phyloP scores from a whole-genome alignment of 1,284 basidiomycete species.

The Rugosomyces carneus region DNA sequence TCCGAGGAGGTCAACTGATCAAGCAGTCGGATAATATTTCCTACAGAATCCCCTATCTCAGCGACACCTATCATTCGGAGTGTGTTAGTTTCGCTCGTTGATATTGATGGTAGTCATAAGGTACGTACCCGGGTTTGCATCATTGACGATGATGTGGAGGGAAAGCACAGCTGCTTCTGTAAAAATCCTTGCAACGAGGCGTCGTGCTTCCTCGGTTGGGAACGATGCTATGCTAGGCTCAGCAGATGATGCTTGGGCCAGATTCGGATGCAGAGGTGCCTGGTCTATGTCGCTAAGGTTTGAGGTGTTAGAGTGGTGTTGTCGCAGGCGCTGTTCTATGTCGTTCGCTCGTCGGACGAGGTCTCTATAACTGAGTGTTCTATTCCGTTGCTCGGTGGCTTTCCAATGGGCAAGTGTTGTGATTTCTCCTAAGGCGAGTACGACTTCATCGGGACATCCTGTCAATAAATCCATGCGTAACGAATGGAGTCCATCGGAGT shows the following conservation, averaged over 20 bases:
- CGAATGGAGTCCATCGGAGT: slow-evolving; percentile 22
- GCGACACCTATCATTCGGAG: slow-evolving; percentile 50
- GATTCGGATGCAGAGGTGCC: slow-evolving; percentile 33
- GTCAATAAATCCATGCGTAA: slow-evolving; percentile 60
- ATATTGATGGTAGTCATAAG: slow-evolving; percentile 7
- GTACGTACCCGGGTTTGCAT: slow-evolving; percentile 55
- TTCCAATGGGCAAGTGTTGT: slow-evolving; percentile 77
- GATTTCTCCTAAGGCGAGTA: slow-evolving; percentile 70
- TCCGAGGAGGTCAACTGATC: slow-evolving; percentile 48
- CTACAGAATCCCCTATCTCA: slow-evolving; percentile 57
- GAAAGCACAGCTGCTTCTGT: slow-evolving; percentile 64
- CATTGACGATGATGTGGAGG: slow-evolving; percentile 65
- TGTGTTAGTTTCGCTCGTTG: slow-evolving; percentile 9
- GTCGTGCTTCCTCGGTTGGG: slow-evolving; percentile 38
- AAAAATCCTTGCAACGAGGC: slow-evolving; percentile 53
- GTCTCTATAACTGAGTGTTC: slow-evolving; percentile 63
- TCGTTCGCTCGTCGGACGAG: slow-evolving; percentile 59
- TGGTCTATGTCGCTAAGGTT: slow-evolving; percentile 24
- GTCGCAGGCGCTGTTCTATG: slow-evolving; percentile 57
- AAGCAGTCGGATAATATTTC: slow-evolving; percentile 46
- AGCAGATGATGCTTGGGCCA: slow-evolving; percentile 23
- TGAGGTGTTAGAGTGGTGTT: slow-evolving; percentile 27
- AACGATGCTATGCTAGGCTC: slow-evolving; percentile 24
- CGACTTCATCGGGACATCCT: slow-evolving; percentile 69
- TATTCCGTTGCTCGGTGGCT: slow-evolving; percentile 47